Evolutionary conservation across 2,329 filamentous ascomycete genomes (phyloP).

Genomic region (Apiospora phragmitis): DNA sequence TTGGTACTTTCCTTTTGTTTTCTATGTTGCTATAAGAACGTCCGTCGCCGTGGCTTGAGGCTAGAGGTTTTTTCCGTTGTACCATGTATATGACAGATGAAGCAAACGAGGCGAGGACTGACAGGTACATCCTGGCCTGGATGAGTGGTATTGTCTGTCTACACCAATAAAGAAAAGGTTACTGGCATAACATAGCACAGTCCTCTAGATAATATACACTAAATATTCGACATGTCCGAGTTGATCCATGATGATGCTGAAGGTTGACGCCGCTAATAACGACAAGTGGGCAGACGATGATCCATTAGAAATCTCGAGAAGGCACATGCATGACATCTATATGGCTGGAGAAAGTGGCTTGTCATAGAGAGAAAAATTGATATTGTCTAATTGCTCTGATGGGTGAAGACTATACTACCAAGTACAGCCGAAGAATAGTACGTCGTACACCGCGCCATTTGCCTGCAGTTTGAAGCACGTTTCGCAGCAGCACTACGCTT

Average conservation of each 20-base stretch:
- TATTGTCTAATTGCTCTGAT: not conserved
- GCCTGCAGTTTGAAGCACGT: not conserved
- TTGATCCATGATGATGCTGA: not conserved
- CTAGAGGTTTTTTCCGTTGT: not conserved
- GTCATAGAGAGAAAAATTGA: not conserved
- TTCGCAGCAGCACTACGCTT: not conserved
- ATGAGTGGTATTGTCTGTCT: not conserved
- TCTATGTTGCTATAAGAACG: not conserved
- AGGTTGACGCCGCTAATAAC: not conserved
- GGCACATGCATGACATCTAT: not conserved
- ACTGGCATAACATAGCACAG: slow-evolving; percentile 1
- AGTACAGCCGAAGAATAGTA: not conserved
- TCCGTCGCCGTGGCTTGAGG: not conserved
- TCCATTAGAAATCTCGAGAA: not conserved
- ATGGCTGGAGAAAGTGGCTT: not conserved
- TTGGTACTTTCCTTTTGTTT: not conserved
- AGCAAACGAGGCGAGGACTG: not conserved
- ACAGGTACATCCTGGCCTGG: not conserved
- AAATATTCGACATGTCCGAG: not conserved
- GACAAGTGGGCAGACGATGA: not conserved
- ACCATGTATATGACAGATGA: not conserved
- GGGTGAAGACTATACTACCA: not conserved
- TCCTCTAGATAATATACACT: not conserved
- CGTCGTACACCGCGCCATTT: not conserved
- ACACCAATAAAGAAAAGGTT: not conserved